Base-by-base conservation (phyloP, 352 stramenopile genomes). In the Paralagenidium karlingii region DNA sequence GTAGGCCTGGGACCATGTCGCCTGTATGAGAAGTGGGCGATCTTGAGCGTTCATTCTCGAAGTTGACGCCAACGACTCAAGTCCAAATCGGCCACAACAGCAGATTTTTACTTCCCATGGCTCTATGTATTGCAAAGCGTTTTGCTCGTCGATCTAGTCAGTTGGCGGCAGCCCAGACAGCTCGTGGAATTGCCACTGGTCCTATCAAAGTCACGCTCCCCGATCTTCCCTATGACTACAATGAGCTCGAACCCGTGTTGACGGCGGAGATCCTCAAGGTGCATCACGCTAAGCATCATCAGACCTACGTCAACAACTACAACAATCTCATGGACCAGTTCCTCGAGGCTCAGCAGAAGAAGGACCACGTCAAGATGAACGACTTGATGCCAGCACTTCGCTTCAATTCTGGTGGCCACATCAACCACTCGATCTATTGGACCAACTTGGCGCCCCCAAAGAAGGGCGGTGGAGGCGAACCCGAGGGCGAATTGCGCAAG, bases 341-440 rank as follows among this genome's bases (percentile, higher is more conserved):
- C 45, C 86, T 91, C 30, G 73, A 88, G 38, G 92, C 92, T 27
- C 61, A 92, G 55, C 47, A 55, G 32, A 86, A 86, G 55, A 46
- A 56, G 20, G 86, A 98, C 66, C 69, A 97, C 48, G 81, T 75
- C 37, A 83, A 77, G 45, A 79, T 97, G 45, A 92, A 97, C 51
- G 73, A 64, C 30, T 60, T 97, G 18, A 81, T 96, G 49, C 67
- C 64, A 11, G 91, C 90, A 26, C 68, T 98, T 34, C 95, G 96
- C 54, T 99, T 99, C 65, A 99, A 99, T 67, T 94, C 94, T 15
- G 96, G 94, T 11, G 94, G 94, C 43, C 95, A 99, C 62, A 61
- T 99, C 20, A 99, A 99, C 63, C 96, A 99, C 66, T 96, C 89
- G 41, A 90, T 99, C 49, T 99, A 98, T 67, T 99, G 95, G 95